phyloP scores from a whole-genome alignment of 2,329 filamentous ascomycete genomes.

The Fusarium sublunatum region DNA sequence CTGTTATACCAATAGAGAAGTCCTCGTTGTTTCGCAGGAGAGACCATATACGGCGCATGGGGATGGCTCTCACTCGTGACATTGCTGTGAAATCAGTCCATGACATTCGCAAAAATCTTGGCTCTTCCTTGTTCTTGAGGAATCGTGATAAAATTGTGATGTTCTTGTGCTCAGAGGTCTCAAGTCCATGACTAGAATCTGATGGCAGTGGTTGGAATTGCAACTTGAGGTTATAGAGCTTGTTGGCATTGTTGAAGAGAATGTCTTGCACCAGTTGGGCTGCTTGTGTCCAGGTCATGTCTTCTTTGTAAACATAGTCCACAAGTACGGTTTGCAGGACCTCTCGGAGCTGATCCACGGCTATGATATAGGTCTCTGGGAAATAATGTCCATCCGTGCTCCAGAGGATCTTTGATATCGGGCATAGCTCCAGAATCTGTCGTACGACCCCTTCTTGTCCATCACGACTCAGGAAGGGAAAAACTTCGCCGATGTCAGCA shows the following conservation, averaged over 20 bases:
- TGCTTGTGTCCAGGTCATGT: slow-evolving; percentile 71
- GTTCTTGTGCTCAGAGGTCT: slow-evolving; percentile 12
- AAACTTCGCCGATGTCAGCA: slow-evolving; percentile 85
- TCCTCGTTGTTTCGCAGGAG: slow-evolving; percentile 59
- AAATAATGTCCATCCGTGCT: slow-evolving; percentile 85
- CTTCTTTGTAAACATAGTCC: slow-evolving; percentile 73
- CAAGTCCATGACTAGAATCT: slow-evolving; percentile 7
- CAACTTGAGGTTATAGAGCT: slow-evolving; percentile 73
- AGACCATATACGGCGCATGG: slow-evolving; percentile 66
- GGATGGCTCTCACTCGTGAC: slow-evolving; percentile 73
- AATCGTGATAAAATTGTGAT: slow-evolving; percentile 48
- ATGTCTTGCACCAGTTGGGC: slow-evolving; percentile 73
- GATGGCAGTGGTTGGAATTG: slow-evolving; percentile 49
- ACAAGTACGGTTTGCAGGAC: slow-evolving; percentile 75
- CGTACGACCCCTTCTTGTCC: slow-evolving; percentile 78
- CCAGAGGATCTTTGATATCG: slow-evolving; percentile 80
- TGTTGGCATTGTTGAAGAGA: slow-evolving; percentile 81
- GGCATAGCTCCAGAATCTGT: slow-evolving; percentile 79
- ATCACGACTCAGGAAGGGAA: slow-evolving; percentile 79
- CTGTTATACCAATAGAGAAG: slow-evolving; percentile 69
- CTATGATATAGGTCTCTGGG: slow-evolving; percentile 80
- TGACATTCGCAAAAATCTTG: slow-evolving; percentile 77
- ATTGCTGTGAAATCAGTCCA: slow-evolving; percentile 84
- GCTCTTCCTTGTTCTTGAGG: slow-evolving; percentile 59
- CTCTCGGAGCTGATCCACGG: slow-evolving; percentile 77